phyloP scores from a whole-genome alignment of 805 yeast species.

The Candida xyloterini region DNA sequence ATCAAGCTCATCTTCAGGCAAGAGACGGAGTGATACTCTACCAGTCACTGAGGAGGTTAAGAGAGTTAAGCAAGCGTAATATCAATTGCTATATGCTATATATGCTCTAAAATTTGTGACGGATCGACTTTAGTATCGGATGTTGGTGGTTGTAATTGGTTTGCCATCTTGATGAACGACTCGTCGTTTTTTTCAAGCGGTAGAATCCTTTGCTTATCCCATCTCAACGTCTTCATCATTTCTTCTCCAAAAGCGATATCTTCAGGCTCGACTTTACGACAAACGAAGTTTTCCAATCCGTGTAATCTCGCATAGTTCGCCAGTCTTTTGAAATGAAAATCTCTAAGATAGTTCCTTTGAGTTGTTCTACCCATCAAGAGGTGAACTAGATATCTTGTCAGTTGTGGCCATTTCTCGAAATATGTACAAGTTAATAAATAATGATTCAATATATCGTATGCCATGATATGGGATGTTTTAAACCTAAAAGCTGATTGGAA shows the following conservation, averaged over 20 bases:
- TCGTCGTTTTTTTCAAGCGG: slow-evolving; percentile 12
- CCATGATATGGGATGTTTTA: slow-evolving; percentile 13
- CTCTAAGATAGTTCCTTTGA: slow-evolving; percentile 10
- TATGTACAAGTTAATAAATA: slow-evolving; percentile 20
- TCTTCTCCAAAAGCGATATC: slow-evolving; percentile 14
- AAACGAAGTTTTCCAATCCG: slow-evolving; percentile 21
- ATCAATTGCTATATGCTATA: slow-evolving; percentile 10
- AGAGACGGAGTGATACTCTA: slow-evolving; percentile 7
- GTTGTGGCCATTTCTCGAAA: slow-evolving; percentile 27
- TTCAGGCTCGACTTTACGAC: slow-evolving; percentile 8
- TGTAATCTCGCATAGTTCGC: slow-evolving; percentile 24
- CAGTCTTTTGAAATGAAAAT: slow-evolving; percentile 14
- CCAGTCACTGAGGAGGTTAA: slow-evolving; percentile 4
- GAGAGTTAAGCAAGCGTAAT: slow-evolving; percentile 8
- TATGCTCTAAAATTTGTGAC: slow-evolving; percentile 13
- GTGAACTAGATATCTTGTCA: slow-evolving; percentile 18
- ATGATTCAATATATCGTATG: slow-evolving; percentile 18
- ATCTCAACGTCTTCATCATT: slow-evolving; percentile 17
- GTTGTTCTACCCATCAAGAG: slow-evolving; percentile 8
- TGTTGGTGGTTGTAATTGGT: slow-evolving; percentile 5
- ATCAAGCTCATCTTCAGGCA: slow-evolving; percentile 8
- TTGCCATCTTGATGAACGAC: slow-evolving; percentile 20
- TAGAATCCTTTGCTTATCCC: slow-evolving; percentile 17
- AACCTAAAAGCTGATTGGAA: slow-evolving; percentile 16
- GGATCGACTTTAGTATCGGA: slow-evolving; percentile 9